Conservation (phyloP, 83 land plant genomes). For the Diphasiastrum complanatum region DNA sequence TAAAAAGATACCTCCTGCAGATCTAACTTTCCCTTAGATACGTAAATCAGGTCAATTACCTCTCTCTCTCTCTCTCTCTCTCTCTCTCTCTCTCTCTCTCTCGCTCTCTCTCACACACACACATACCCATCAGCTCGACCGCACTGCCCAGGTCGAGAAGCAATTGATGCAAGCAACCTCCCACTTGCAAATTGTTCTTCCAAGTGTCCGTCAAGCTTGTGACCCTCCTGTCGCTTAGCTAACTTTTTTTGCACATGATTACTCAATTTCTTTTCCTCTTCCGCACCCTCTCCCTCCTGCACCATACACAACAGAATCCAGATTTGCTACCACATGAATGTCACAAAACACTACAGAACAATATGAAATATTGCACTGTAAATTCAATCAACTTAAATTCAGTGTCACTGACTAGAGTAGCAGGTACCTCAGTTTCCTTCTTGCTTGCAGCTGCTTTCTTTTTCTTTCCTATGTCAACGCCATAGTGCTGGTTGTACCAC, state of each 20-base stretch:
- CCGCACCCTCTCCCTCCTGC: conserved; percentile 13
- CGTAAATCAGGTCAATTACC: too few relatives aligned
- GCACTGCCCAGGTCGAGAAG: conserved; percentile 34
- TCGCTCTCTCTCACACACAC: too few relatives aligned
- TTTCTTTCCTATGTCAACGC: conserved; percentile 50
- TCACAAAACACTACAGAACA: not conserved
- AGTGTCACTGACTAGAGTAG: conserved; percentile 4
- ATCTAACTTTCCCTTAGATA: too few relatives aligned
- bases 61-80: too few relatives aligned
- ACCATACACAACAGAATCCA: not conserved
- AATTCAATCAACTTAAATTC: conserved; percentile 18
- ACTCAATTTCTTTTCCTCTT: conserved; percentile 20
- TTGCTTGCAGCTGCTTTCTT: conserved; percentile 36
- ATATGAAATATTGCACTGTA: not conserved
- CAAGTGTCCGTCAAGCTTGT: conserved; percentile 22
- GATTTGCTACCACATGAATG: not conserved
- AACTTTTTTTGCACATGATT: conserved; percentile 16
- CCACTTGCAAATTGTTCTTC: conserved; percentile 27
- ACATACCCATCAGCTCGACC: conserved; percentile 28
- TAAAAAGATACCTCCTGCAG: too few relatives aligned
- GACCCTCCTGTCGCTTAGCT: conserved; percentile 25
- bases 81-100: too few relatives aligned
- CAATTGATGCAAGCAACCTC: conserved; percentile 25
- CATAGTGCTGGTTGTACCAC: conserved; percentile 57
- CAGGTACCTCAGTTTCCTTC: conserved; percentile 31